phyloP scores from a whole-genome alignment of 441 rosid genomes.

The Pelargonium citronellum region DNA sequence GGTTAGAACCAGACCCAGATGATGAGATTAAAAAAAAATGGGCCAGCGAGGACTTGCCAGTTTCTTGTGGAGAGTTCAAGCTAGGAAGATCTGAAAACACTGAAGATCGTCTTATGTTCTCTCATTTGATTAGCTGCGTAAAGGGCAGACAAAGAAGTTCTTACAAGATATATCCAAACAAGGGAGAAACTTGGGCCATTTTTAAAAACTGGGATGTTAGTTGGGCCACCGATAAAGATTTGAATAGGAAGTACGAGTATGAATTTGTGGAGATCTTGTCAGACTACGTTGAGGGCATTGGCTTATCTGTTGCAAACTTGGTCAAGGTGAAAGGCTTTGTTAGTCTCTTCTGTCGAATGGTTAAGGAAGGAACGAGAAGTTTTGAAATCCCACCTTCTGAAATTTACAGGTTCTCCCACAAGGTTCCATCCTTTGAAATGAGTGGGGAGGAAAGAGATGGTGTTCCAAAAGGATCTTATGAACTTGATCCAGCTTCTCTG shows the following conservation, averaged over 20 bases:
- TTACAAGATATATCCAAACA: constrained; percentile 49
- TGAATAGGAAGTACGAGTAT: constrained; percentile 43
- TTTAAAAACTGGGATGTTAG: constrained; percentile 61
- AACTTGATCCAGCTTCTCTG: constrained; percentile 60
- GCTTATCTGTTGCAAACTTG: constrained; percentile 48
- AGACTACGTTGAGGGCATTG: constrained; percentile 34
- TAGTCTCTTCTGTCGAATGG: constrained; percentile 39
- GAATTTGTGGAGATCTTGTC: constrained; percentile 73
- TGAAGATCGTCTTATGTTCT: constrained; percentile 45
- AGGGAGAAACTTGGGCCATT: constrained; percentile 81
- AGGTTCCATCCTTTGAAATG: constrained; percentile 49
- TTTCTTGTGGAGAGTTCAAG: constrained; percentile 55
- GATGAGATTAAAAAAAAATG: constrained; percentile 39
- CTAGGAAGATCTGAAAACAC: constrained; percentile 35
- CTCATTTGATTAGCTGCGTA: constrained; percentile 43
- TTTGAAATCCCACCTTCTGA: constrained; percentile 38
- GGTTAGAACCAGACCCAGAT: constrained; percentile 57
- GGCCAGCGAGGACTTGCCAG: constrained; percentile 37
- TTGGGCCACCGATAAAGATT: constrained; percentile 37
- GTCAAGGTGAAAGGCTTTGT: constrained; percentile 67
- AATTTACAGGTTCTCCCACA: constrained; percentile 55
- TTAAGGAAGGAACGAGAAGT: constrained; percentile 24
- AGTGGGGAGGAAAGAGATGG: constrained; percentile 50
- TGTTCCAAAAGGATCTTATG: constrained; percentile 54
- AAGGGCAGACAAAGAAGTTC: constrained; percentile 20